Conservation (phyloP, 1,284 basidiomycete genomes). For the Boletus smithii region DNA sequence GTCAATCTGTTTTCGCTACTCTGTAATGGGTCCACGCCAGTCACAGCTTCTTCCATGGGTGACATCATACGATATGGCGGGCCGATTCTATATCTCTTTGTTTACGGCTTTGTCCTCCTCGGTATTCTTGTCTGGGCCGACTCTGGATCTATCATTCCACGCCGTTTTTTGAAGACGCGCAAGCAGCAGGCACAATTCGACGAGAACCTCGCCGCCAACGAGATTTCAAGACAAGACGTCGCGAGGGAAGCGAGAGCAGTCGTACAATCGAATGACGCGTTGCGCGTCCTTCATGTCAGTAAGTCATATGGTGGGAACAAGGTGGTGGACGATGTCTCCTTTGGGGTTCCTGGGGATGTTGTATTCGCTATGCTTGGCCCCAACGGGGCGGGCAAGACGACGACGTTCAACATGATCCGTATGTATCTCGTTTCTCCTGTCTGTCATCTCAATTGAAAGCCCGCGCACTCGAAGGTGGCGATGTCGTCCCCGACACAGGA, state of each 20-base stretch:
- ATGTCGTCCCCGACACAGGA: conserved; percentile 57
- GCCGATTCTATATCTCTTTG: conserved; percentile 71
- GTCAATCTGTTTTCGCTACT: conserved; percentile 76
- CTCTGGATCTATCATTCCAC: conserved; percentile 50
- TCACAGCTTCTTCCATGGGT: conserved; percentile 48
- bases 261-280: conserved; percentile 47
- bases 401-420: conserved; percentile 75
- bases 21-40: conserved; percentile 55
- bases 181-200: conserved; percentile 10
- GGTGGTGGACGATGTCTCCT: conserved; percentile 72
- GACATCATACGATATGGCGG: conserved; percentile 64
- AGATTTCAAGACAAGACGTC: conserved; percentile 43
- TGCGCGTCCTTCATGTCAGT: conserved; percentile 64
- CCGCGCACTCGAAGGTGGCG: conserved; percentile 45
- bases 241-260: conserved; percentile 51
- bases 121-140: conserved; percentile 59
- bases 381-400: conserved; percentile 81
- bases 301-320: conserved; percentile 59
- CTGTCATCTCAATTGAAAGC: background rate
- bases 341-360: conserved; percentile 61
- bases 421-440: conserved; percentile 26
- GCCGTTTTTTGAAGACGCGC: conserved; percentile 20
- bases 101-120: conserved; percentile 53
- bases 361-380: conserved; percentile 76
- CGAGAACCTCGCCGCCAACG: conserved; percentile 12